Evolutionary conservation across 805 yeast species (phyloP).

Genomic region (Wickerhamomyces strasburgensis): DNA sequence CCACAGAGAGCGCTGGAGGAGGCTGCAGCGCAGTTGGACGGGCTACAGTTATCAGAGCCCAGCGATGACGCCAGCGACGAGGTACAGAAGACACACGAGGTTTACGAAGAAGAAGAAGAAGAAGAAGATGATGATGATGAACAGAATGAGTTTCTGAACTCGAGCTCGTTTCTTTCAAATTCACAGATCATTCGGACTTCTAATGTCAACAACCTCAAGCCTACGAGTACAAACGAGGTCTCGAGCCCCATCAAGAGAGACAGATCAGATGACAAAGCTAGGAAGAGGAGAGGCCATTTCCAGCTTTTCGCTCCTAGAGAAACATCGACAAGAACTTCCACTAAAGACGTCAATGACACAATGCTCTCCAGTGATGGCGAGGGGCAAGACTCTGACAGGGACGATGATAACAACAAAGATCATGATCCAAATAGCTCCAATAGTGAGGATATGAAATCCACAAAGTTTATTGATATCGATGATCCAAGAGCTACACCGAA

Average conservation of each 20-base stretch:
- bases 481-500: conserved; percentile 24
- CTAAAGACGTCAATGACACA: neutral
- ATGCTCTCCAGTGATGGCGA: neutral
- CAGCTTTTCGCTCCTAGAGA: neutral
- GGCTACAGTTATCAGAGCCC: conserved; percentile 6
- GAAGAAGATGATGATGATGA: conserved; percentile 9
- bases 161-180: conserved; percentile 24
- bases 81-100: conserved; percentile 1
- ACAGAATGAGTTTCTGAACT: conserved; percentile 22
- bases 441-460: conserved; percentile 2
- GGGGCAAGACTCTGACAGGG: conserved; percentile 7
- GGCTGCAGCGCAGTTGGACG: neutral
- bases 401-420: conserved; percentile 18
- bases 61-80: conserved; percentile 6
- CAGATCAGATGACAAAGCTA: neutral
- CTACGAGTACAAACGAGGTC: conserved; percentile 3
- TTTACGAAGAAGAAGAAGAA: conserved; percentile 3
- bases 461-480: conserved; percentile 24
- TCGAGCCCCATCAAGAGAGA: conserved; percentile 22
- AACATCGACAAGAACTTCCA: neutral
- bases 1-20: neutral
- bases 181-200: conserved; percentile 23
- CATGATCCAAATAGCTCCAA: conserved; percentile 2
- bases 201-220: conserved; percentile 17
- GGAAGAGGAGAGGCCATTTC: neutral